Percentiles rank a stretch among this genome's conserved stretches.
Evolutionary conservation across 306 rosid genomes (phyloP).

Genomic region (Prunus campanulata): DNA sequence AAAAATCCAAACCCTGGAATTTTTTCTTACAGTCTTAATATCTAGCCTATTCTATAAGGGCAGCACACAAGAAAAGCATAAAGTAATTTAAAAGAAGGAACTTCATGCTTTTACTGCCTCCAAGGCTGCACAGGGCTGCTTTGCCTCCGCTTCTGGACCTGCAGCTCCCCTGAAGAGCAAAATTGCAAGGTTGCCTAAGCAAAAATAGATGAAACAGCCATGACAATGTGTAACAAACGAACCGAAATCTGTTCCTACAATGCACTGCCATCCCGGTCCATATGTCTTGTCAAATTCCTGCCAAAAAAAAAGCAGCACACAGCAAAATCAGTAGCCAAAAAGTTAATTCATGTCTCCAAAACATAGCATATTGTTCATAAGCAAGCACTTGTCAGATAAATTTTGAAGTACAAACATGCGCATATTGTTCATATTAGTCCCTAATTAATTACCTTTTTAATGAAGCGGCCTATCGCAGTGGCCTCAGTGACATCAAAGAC

Average conservation of each 20-base stretch:
- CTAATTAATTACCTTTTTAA: conserved; percentile 50
- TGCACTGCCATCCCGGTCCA: conserved; percentile 91
- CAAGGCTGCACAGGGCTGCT: conserved; percentile 36
- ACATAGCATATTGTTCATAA: not conserved
- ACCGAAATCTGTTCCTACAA: conserved; percentile 88
- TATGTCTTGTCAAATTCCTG: conserved; percentile 72
- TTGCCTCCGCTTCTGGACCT: conserved; percentile 41
- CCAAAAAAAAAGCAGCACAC: not conserved
- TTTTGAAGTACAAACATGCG: not conserved
- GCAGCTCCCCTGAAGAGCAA: conserved; percentile 78
- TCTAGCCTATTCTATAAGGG: not conserved
- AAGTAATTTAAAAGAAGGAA: not conserved
- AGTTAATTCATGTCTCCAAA: too few relatives aligned
- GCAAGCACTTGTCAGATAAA: not conserved
- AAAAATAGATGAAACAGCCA: conserved; percentile 77
- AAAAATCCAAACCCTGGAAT: not conserved
- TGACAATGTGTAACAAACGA: conserved; percentile 83
- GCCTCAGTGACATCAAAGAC: conserved; percentile 79
- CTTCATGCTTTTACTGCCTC: conserved; percentile 36
- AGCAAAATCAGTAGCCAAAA: not conserved
- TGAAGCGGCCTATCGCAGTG: conserved; percentile 77
- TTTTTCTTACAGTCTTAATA: not conserved
- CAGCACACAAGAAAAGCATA: not conserved
- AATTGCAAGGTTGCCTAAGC: conserved; percentile 67
- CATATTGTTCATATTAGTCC: too few relatives aligned